Conservation (phyloP, 139 green algal genomes). For the Penium margaritaceum region DNA sequence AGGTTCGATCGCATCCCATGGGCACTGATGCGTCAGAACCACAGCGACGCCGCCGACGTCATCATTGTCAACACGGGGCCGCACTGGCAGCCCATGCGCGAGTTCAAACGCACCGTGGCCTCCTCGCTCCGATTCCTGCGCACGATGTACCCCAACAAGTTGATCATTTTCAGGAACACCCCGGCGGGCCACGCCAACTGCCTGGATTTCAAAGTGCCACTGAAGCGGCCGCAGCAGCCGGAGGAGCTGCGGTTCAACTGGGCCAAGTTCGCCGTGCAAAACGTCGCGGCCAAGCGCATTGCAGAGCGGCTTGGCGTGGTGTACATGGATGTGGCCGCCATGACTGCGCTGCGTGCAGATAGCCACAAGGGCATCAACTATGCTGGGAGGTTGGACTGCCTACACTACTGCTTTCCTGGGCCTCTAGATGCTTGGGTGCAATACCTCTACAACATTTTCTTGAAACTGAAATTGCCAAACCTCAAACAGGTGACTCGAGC, state of each 20-base stretch:
- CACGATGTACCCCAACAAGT: neutral
- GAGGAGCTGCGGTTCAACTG: constrained; percentile 3
- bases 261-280: constrained; percentile 1
- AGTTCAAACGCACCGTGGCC: neutral
- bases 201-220: neutral
- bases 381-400: neutral
- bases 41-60: no score
- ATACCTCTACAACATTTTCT: constrained; percentile 7
- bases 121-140: constrained; percentile 4
- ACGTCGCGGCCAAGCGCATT: neutral
- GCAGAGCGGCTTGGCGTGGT: neutral
- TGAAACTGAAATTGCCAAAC: no score
- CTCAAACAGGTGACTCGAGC: no score
- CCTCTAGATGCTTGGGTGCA: constrained; percentile 6
- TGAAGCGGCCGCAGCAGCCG: neutral
- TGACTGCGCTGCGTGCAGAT: constrained; percentile 4
- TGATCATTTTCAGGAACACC: constrained; percentile 15
- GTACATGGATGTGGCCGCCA: constrained; percentile 7
- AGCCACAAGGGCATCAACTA: neutral
- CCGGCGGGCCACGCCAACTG: constrained; percentile 13
- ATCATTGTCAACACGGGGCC: constrained; percentile 12
- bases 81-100: neutral
- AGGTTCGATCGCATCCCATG: no score
- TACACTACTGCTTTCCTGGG: constrained; percentile 5
- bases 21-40: no score